Evolutionary conservation across 2,329 filamentous ascomycete genomes (phyloP), one percentile per base, ranked within the genome.

Genomic region (Colletotrichum musae): DNA sequence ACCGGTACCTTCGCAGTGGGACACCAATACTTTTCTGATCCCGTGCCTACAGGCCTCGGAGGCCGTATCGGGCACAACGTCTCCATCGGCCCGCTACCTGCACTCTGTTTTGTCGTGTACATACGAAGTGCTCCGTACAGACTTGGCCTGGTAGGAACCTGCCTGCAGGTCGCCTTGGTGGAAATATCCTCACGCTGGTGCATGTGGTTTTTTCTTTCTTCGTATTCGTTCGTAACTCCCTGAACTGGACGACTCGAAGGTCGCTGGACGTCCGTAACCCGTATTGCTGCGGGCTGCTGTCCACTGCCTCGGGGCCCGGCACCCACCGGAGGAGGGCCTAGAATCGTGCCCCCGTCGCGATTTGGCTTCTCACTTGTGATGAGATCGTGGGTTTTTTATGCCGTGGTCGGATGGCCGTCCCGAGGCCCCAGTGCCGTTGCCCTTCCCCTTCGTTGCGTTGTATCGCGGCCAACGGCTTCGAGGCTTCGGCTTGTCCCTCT

Each of bases 81-180:
- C 36, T 28, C 18, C 43, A 21, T 41, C 54, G 43, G 50, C 21
- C 62, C 50, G 56, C 7, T 60, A 52, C 62, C 18, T 58, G 28
- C 15, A 21, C 39, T 54, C 48, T 58, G 32, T 36, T 36, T 10
- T 36, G 32, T 36, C 10, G 7, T 36, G 64, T 58, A n/a, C n/a
- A n/a, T n/a, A n/a, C n/a, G n/a, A n/a, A n/a, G n/a, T n/a, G n/a
- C n/a, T n/a, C n/a, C n/a, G n/a, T 54, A 26, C 36, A 15, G 52
- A 51, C 62, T 65, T 57, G 66, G 62, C 61, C 50, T 5, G 24
- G 50, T 66, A 62, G 66, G 56, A 60, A 66, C 56, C 50, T 69
- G 62, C 62, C 50, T 69, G 62, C 62, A 69, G 66, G 62, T 54
- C 41, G 52, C 32, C 47, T 56, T 56, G 43, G 56, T 57, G 66